phyloP scores from a whole-genome alignment of 495 filamentous ascomycete genomes.

The Tuber umbilicatum region DNA sequence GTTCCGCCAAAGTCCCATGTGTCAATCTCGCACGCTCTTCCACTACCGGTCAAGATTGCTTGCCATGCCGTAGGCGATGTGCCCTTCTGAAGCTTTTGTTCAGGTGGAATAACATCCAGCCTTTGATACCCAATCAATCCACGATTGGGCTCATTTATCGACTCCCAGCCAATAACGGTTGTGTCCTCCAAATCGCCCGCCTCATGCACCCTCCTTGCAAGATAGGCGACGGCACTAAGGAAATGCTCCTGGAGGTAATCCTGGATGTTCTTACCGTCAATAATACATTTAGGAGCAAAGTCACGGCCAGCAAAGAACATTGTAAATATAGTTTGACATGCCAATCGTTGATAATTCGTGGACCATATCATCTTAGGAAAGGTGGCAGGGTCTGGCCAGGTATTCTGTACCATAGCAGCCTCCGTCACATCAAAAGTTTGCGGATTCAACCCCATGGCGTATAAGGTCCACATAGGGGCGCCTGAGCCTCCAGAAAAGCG shows the following conservation, averaged over 20 bases:
- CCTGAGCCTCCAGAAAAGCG: conserved; percentile 89
- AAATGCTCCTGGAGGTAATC: conserved; percentile 90
- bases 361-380: conserved; percentile 99
- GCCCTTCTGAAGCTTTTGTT: conserved; percentile 88
- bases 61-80: conserved; percentile 94
- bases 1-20: conserved; percentile 91
- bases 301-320: conserved; percentile 75
- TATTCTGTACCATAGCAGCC: conserved; percentile 91
- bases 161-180: conserved; percentile 92
- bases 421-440: conserved; percentile 75
- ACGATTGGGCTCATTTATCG: conserved; percentile 85
- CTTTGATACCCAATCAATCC: conserved; percentile 83
- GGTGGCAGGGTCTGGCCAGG: conserved; percentile 72
- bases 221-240: conserved; percentile 65
- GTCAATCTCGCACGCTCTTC: conserved; percentile 77
- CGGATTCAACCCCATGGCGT: conserved; percentile 86
- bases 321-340: conserved; percentile 67
- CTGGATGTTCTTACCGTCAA: conserved; percentile 91
- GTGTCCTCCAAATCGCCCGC: conserved; percentile 83
- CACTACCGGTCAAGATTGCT: conserved; percentile 81
- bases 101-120: conserved; percentile 69
- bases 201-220: conserved; percentile 79
- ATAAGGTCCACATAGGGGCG: conserved; percentile 95
- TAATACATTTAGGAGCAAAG: conserved; percentile 92
- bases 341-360: conserved; percentile 79